Evolutionary conservation across 2,329 filamentous ascomycete genomes (phyloP).

Genomic region (Xenosphaeropsis pyriputrescens): DNA sequence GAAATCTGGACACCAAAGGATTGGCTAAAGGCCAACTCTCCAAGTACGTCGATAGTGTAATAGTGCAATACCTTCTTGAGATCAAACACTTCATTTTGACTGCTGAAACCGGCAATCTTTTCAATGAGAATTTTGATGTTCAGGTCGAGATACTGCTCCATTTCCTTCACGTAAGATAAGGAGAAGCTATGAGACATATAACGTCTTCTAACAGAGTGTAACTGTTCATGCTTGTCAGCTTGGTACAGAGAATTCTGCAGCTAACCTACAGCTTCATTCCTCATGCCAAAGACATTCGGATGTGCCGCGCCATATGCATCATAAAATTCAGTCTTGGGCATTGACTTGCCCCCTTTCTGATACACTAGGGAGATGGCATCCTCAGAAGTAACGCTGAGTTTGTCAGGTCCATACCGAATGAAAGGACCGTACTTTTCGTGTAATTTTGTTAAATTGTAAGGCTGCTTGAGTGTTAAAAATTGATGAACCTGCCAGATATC

Average conservation of each 20-base stretch:
- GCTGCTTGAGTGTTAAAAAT: slow-evolving; percentile 17
- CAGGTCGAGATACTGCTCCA: slow-evolving; percentile 19
- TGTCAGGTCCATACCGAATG: slow-evolving; percentile 12
- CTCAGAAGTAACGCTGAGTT: slow-evolving; percentile 16
- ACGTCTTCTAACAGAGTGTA: slow-evolving; percentile 11
- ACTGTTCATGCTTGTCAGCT: slow-evolving; percentile 1
- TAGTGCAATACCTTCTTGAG: slow-evolving; percentile 16
- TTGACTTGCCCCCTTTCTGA: slow-evolving; percentile 12
- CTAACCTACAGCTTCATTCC: slow-evolving; percentile 12
- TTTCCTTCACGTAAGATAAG: slow-evolving; percentile 18
- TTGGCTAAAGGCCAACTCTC: slow-evolving; percentile 18
- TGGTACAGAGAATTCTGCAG: background rate
- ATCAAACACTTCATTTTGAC: slow-evolving; percentile 11
- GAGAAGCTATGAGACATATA: slow-evolving; percentile 20
- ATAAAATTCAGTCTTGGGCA: slow-evolving; percentile 21
- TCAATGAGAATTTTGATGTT: slow-evolving; percentile 16
- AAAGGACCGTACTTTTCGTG: slow-evolving; percentile 18
- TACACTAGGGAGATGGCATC: slow-evolving; percentile 16
- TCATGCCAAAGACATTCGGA: slow-evolving; percentile 20
- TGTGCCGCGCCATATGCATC: slow-evolving; percentile 17
- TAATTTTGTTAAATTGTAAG: slow-evolving; percentile 13
- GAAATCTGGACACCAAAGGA: slow-evolving; percentile 16
- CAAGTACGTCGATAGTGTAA: slow-evolving; percentile 14
- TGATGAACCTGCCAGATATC: slow-evolving; percentile 18
- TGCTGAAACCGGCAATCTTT: slow-evolving; percentile 7